Conservation (phyloP, 208 protist genomes). For the Histomonas meleagridis region DNA sequence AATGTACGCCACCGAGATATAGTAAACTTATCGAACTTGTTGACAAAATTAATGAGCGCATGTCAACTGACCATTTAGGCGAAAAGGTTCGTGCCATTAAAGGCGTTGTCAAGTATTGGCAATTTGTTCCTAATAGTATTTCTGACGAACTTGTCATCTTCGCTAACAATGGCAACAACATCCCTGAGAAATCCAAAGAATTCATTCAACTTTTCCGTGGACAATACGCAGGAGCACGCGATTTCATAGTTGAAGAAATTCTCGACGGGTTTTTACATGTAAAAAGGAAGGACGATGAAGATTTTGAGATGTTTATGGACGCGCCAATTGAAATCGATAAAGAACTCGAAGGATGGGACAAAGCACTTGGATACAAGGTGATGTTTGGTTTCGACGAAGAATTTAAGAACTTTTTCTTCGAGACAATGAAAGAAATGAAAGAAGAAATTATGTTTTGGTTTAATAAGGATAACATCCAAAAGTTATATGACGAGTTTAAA, state of each 20-base stretch:
- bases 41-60: background rate
- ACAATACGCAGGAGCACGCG: too few species aligned
- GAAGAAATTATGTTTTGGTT: background rate
- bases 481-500: background rate
- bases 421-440: background rate
- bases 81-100: background rate
- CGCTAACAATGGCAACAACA: background rate
- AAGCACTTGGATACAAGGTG: background rate
- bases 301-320: background rate
- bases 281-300: constrained; percentile 8
- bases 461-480: background rate
- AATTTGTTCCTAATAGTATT: background rate
- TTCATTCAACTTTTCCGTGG: background rate
- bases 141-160: background rate
- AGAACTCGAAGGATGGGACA: background rate
- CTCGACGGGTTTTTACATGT: background rate
- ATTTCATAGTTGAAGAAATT: constrained; percentile 32
- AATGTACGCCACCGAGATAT: background rate
- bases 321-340: background rate
- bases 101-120: background rate
- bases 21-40: background rate
- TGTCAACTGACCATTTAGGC: background rate
- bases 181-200: background rate
- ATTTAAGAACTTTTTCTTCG: background rate
- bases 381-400: background rate